phyloP scores from a whole-genome alignment of 2,329 filamentous ascomycete species.

The Pseudocercospora pini-densiflorae region DNA sequence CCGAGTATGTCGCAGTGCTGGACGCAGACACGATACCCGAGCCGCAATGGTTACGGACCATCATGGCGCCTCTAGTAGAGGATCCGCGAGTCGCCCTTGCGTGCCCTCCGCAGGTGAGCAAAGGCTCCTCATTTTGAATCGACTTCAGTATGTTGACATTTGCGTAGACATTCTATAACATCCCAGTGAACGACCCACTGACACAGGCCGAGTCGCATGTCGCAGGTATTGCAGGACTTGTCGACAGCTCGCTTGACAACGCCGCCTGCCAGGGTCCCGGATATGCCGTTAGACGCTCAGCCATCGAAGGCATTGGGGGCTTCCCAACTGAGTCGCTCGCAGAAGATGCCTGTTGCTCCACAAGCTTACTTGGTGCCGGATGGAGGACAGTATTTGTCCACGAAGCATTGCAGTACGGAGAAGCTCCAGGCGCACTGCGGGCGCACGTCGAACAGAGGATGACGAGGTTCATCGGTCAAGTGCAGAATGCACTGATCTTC shows the following conservation, averaged over 20 bases:
- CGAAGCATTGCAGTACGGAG: slow-evolving; percentile 64
- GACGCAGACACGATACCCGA: slow-evolving; percentile 73
- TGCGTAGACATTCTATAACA: slow-evolving; percentile 21
- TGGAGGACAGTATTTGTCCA: slow-evolving; percentile 67
- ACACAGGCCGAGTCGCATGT: slow-evolving; percentile 14
- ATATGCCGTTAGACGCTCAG: slow-evolving; percentile 63
- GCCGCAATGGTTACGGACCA: slow-evolving; percentile 61
- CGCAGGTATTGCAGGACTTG: slow-evolving; percentile 9
- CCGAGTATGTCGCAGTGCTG: slow-evolving; percentile 61
- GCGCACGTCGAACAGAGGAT: slow-evolving; percentile 63
- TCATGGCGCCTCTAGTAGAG: slow-evolving; percentile 61
- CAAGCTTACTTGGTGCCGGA: slow-evolving; percentile 62
- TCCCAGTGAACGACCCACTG: slow-evolving; percentile 20
- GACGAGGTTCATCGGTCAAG: slow-evolving; percentile 48
- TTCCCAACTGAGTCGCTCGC: slow-evolving; percentile 64
- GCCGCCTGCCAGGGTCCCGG: slow-evolving; percentile 65
- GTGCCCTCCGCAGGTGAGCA: slow-evolving; percentile 60
- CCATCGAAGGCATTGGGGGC: slow-evolving; percentile 65
- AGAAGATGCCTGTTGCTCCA: slow-evolving; percentile 65
- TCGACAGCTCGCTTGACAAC: slow-evolving; percentile 11
- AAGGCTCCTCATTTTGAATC: background rate
- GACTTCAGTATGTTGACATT: background rate
- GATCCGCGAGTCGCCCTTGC: slow-evolving; percentile 63
- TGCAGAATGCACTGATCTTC: slow-evolving; percentile 23
- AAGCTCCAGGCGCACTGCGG: slow-evolving; percentile 61